These are phyloP conservation scores for Lasiosphaeria miniovina DNA, from an alignment of 495 filamentous ascomycete genomes.

Conservation along the genomic window DNA sequence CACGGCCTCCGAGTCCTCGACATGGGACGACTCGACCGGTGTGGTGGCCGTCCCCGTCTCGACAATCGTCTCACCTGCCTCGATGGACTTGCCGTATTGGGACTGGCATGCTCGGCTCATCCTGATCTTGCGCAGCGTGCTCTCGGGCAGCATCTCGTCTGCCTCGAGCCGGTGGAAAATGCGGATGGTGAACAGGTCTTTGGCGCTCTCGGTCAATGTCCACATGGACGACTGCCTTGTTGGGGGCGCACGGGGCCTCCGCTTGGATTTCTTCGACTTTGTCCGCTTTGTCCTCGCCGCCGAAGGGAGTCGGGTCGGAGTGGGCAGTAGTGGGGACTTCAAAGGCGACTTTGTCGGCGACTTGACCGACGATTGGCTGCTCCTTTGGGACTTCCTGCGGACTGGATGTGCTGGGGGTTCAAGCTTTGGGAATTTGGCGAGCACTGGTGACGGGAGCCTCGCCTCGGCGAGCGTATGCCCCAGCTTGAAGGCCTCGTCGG, in stretches of 20 bases:
- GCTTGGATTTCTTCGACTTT: conserved; percentile 39
- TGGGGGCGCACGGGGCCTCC: conserved; percentile 27
- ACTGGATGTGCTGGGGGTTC: conserved; percentile 12
- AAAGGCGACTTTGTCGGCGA: conserved; percentile 23
- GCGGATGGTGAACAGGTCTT: conserved; percentile 43
- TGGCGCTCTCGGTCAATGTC: conserved; percentile 47
- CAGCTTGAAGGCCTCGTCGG: conserved; percentile 43
- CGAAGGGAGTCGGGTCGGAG: conserved; percentile 23
- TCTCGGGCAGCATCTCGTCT: conserved; percentile 50
- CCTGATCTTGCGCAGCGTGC: conserved; percentile 40
- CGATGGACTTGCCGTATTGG: conserved; percentile 16
- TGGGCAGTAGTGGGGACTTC: conserved; percentile 19
- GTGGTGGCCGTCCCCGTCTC: conserved; percentile 20
- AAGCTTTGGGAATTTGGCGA: conserved; percentile 14
- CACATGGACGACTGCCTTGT: conserved; percentile 39
- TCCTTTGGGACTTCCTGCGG: conserved; percentile 29
- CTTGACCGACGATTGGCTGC: conserved; percentile 26
- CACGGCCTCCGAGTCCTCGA: conserved; percentile 29
- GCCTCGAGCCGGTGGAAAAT: conserved; percentile 46
- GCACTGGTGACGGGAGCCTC: conserved; percentile 20
- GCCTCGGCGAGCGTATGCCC: conserved; percentile 33
- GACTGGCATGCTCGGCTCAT: conserved; percentile 30
- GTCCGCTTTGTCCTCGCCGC: conserved; percentile 36
- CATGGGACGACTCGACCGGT: conserved; percentile 36
- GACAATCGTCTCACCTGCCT: conserved; percentile 17